Conservation (phyloP, 1,139 yeast genomes). For the Suhomyces chickasaworum region DNA sequence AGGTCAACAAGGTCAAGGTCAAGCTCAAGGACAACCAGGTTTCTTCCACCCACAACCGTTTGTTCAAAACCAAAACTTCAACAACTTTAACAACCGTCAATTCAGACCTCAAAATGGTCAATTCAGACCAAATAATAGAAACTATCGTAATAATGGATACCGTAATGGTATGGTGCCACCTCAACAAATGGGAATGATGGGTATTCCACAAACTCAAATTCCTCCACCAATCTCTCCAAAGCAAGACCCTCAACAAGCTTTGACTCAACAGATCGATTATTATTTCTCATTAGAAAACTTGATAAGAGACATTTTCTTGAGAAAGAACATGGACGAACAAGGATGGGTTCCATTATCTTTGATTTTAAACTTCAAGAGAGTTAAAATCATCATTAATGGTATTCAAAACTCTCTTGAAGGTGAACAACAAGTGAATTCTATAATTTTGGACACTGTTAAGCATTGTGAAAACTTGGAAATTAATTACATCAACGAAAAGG, state of each 20-base stretch:
- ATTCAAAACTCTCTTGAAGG: conserved; percentile 37
- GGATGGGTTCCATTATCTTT: conserved; percentile 71
- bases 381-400: conserved; percentile 54
- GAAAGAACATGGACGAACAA: conserved; percentile 73
- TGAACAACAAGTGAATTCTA: conserved; percentile 23
- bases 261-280: conserved; percentile 76
- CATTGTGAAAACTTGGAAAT: conserved; percentile 45
- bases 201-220: conserved; percentile 33
- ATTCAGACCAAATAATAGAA: conserved; percentile 26
- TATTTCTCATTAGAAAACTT: conserved; percentile 87
- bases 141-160: conserved; percentile 18
- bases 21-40: conserved; percentile 22
- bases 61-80: conserved; percentile 25
- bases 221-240: conserved; percentile 54
- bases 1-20: conserved; percentile 20
- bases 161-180: conserved; percentile 22
- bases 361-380: conserved; percentile 73
- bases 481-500: conserved; percentile 31
- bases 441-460: conserved; percentile 37
- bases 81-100: conserved; percentile 23
- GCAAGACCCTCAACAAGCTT: conserved; percentile 50
- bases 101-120: conserved; percentile 25
- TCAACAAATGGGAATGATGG: conserved; percentile 11
- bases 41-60: conserved; percentile 32
- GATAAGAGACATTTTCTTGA: conserved; percentile 74